Conservation (phyloP, 2,329 filamentous ascomycete species). For the Sphaceloma murrayae region DNA sequence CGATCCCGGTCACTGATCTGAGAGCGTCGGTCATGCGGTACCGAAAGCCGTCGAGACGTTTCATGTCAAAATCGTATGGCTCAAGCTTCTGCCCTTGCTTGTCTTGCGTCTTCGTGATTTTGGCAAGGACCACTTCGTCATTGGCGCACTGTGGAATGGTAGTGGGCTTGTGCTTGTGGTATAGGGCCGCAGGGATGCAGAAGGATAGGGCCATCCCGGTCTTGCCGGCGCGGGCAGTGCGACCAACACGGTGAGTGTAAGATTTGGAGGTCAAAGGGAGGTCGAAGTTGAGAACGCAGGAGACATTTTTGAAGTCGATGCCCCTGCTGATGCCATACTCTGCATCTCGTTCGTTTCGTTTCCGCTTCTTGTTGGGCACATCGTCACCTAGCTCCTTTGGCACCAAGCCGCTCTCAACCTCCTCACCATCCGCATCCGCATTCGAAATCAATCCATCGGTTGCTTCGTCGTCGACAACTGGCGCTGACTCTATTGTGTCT, state of each 20-base stretch:
- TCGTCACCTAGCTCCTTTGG: conserved; percentile 24
- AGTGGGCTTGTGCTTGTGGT: conserved; percentile 83
- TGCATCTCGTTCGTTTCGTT: conserved; percentile 57
- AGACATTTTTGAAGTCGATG: conserved; percentile 93
- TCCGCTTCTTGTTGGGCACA: conserved; percentile 49
- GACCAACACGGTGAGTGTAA: conserved; percentile 93
- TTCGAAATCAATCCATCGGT: conserved; percentile 28
- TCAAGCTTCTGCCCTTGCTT: conserved; percentile 74
- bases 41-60: conserved; percentile 83
- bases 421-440: conserved; percentile 25
- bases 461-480: conserved; percentile 19
- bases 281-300: conserved; percentile 94
- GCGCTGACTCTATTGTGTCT: no score
- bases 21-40: conserved; percentile 93
- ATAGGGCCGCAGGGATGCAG: conserved; percentile 71
- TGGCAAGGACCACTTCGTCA: conserved; percentile 74
- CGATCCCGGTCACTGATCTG: conserved; percentile 77
- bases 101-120: conserved; percentile 67
- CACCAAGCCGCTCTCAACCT: conserved; percentile 33
- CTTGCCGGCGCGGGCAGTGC: conserved; percentile 83
- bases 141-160: conserved; percentile 63
- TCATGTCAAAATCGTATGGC: conserved; percentile 90
- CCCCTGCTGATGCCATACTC: conserved; percentile 94
- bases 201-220: conserved; percentile 95
- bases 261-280: conserved; percentile 79